Evolutionary conservation across 1,284 basidiomycete species (phyloP).

Genomic region (Xerocomus minutiporus): DNA sequence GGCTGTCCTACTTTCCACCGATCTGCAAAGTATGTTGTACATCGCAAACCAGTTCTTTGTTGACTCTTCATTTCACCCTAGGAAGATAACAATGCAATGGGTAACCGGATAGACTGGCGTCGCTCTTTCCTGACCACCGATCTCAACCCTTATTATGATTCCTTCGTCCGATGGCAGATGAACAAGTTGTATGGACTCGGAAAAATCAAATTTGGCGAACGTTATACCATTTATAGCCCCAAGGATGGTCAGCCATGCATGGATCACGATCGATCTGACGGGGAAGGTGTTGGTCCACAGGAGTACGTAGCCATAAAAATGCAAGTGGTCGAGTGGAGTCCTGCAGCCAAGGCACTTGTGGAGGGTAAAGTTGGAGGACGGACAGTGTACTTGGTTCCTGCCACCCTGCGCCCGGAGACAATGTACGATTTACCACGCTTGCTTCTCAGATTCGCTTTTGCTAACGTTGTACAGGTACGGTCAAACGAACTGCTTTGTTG

Average conservation of each 20-base stretch:
- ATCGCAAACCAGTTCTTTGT: background rate
- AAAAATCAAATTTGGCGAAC: conserved; percentile 97
- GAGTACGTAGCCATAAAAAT: conserved; percentile 97
- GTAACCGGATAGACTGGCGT: conserved; percentile 97
- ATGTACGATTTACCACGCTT: conserved; percentile 54
- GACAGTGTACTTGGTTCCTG: conserved; percentile 90
- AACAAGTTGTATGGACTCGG: conserved; percentile 85
- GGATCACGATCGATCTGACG: conserved; percentile 97
- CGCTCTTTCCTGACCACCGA: conserved; percentile 94
- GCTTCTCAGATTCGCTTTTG: conserved; percentile 4
- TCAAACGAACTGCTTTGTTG: conserved; percentile 98
- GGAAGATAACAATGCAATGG: conserved; percentile 83
- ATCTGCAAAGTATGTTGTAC: conserved; percentile 71
- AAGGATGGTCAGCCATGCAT: conserved; percentile 99
- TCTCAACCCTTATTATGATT: conserved; percentile 95
- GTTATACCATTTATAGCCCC: conserved; percentile 98
- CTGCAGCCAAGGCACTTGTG: conserved; percentile 56
- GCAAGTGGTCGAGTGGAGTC: conserved; percentile 83
- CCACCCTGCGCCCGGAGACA: conserved; percentile 95
- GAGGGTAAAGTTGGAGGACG: conserved; percentile 70
- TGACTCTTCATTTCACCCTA: conserved; percentile 31
- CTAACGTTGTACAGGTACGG: conserved; percentile 67
- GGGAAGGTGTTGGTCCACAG: conserved; percentile 93
- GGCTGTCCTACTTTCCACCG: conserved; percentile 95
- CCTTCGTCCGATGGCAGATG: conserved; percentile 98